phyloP scores from a whole-genome alignment of 2,329 filamentous ascomycete species.

The Fusarium cicatricum region DNA sequence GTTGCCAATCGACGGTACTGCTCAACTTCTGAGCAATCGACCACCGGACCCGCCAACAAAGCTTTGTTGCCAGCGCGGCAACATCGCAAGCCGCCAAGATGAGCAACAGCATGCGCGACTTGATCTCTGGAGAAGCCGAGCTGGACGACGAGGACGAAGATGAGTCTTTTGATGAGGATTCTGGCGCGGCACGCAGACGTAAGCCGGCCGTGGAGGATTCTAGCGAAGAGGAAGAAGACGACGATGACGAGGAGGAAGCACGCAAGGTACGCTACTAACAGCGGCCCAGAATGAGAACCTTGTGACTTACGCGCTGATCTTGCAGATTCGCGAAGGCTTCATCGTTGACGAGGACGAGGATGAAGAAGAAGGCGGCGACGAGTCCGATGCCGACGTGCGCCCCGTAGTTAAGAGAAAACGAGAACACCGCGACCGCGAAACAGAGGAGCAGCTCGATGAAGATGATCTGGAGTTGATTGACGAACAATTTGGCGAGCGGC shows the following conservation, averaged over 20 bases:
- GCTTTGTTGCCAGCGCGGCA: constrained; percentile 41
- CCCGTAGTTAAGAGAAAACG: constrained; percentile 76
- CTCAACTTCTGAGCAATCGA: constrained; percentile 14
- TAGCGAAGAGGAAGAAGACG: constrained; percentile 90
- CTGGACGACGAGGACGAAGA: constrained; percentile 88
- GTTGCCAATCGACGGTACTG: not conserved
- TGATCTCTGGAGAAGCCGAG: constrained; percentile 87
- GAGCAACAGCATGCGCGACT: constrained; percentile 73
- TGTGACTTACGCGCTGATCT: constrained; percentile 21
- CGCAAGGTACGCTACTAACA: constrained; percentile 65
- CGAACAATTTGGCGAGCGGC: constrained; percentile 72
- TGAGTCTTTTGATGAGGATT: constrained; percentile 81
- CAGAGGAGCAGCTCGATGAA: constrained; percentile 90
- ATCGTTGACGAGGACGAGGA: constrained; percentile 94
- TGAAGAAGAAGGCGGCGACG: constrained; percentile 73
- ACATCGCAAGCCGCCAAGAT: constrained; percentile 54
- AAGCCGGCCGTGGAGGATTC: constrained; percentile 73
- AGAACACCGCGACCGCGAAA: constrained; percentile 76
- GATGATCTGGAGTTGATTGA: constrained; percentile 97
- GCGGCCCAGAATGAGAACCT: constrained; percentile 1
- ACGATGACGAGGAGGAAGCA: constrained; percentile 88
- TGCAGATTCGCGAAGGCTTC: constrained; percentile 88
- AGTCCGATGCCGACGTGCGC: constrained; percentile 61
- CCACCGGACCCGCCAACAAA: constrained; percentile 21
- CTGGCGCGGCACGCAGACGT: constrained; percentile 64